Base-by-base conservation (phyloP, 1,284 basidiomycete species). In the Laetiporus sulphureus region DNA sequence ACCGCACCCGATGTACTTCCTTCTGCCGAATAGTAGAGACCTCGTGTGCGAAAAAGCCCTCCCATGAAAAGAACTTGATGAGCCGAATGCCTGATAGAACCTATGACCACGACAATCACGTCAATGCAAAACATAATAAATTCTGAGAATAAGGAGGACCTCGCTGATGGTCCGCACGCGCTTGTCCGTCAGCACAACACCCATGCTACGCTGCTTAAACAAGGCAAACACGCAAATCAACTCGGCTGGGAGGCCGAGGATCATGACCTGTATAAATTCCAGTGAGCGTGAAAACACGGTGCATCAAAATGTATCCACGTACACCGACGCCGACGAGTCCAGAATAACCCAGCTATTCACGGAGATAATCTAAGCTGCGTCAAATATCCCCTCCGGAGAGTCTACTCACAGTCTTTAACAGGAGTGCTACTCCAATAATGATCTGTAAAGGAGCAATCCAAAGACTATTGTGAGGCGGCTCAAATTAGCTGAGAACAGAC, bases 241-340 rank as follows among this genome's bases (percentile, higher is more conserved):
- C 62, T 88, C 83, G 3, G 85, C 44, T 0, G 85, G 85, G 41
- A 83, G 73, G 3, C 73, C 72, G 11, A 81, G 49, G 5, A 82
- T 36, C 18, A 84, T 62, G 29, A 81, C 69, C 66, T 71, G 51
- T 21, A 38, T 21, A 18, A 40, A 16, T 20, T 22, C n/a, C n/a
- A n/a, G n/a, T n/a, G n/a, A n/a, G n/a, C n/a, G n/a, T n/a, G n/a
- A n/a, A n/a, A n/a, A n/a, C n/a, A n/a, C n/a, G n/a, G n/a, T n/a
- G n/a, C n/a, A n/a, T n/a, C n/a, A n/a, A n/a, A n/a, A n/a, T n/a
- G n/a, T n/a, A n/a, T n/a, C n/a, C n/a, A 27, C 75, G 41, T 61
- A 80, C 75, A 6, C 71, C 84, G 13, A 88, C 66, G 1, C 85
- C 85, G 27, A 83, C 82, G 11, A 89, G 68, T 0, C 83, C 81